Base-by-base conservation (phyloP, 345 rosid species). In the Euphorbia tirucalli region DNA sequence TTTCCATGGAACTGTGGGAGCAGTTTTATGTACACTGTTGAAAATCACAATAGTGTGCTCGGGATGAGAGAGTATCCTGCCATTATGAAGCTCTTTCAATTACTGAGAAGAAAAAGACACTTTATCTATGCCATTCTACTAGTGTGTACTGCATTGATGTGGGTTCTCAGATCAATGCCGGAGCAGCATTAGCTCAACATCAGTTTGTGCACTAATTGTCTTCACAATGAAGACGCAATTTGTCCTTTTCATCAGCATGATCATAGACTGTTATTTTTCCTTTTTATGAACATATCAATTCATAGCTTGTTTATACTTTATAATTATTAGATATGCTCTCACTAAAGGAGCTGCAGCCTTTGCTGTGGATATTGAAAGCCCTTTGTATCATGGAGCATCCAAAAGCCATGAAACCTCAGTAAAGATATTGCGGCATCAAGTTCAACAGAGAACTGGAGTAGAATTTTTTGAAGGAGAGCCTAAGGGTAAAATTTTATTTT, bases 31-130 rank as follows among this genome's bases (percentile, higher is more conserved):
- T 92, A 95, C 76, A 85, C 97, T 10, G 86, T 84, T 90, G 99
- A 92, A 82, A 95, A 95, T 78, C 97, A 95, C 78, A 95, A 95
- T 69, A 95, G 99, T 61, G 99, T 92, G 59, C 96, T 92, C 74
- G 99, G 99, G 72, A 90, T 95, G 63, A 86, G 99, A 85, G 97
- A 94, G 95, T 94, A 94, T 90, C 89, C 89, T 88, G 13, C 58
- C 43, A 65, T 28, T 48, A 10, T 27, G 31, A 39, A 41, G 9
- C 39, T 61, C 28, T 56, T 56, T 56, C 9, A n/a, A 22, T 56
- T 56, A 22, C 14, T 56, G 57, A 35, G 39, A 56, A 24, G n/a
- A 52, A 21, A 10, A 52, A 16, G 28, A 24, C 18, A 46, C 7
- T 35, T 35, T 35, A 35, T 35, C 39, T 35, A 35, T 35, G 41